phyloP scores from a whole-genome alignment of 768 basidiomycete genomes.

The Hygrocybe coccinea region DNA sequence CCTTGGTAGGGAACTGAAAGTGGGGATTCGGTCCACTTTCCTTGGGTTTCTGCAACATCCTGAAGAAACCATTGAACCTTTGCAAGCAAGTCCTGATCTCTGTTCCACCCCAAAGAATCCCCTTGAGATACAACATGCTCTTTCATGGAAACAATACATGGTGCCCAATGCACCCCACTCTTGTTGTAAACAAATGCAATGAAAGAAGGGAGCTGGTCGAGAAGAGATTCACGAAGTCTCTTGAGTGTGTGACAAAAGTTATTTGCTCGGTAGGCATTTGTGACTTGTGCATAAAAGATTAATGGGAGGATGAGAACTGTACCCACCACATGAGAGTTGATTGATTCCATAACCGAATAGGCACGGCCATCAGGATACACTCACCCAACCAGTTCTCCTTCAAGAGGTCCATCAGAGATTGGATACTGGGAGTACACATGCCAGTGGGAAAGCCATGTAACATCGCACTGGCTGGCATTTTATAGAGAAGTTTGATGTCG shows the following conservation, averaged over 20 bases:
- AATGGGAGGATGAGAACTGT: no score
- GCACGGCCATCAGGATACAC: no score
- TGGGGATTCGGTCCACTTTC: background rate
- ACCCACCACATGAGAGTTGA: no score
- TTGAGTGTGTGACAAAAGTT: background rate
- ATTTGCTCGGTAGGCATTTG: no score
- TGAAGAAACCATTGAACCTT: constrained; percentile 15
- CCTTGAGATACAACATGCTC: constrained; percentile 9
- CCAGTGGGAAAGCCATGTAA: no score
- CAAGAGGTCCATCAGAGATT: no score
- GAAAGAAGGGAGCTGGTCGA: constrained; percentile 11
- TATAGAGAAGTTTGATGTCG: no score
- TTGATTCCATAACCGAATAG: no score
- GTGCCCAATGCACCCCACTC: constrained; percentile 1
- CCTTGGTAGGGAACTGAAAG: constrained; percentile 13
- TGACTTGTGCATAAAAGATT: no score
- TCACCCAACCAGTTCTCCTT: no score
- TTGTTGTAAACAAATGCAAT: background rate
- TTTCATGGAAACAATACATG: constrained; percentile 9
- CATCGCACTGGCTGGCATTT: no score
- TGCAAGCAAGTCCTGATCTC: constrained; percentile 1
- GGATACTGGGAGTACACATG: no score
- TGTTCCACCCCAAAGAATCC: constrained; percentile 13
- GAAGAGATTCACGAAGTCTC: background rate
- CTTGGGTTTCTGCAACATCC: background rate